phyloP scores from a whole-genome alignment of 2,329 filamentous ascomycete species.

The Curvularia sp. region DNA sequence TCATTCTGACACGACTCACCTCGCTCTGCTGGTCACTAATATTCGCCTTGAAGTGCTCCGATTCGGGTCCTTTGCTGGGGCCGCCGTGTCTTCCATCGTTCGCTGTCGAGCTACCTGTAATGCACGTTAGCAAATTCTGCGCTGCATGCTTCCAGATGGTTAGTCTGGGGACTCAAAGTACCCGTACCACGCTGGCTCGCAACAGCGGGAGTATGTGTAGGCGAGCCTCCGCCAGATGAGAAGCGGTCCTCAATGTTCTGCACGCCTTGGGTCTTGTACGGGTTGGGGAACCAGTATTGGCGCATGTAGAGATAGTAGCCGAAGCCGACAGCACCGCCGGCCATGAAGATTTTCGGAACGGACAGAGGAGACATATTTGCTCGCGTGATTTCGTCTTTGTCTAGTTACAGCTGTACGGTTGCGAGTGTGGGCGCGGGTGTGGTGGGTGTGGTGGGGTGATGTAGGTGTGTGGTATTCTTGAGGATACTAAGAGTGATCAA shows the following conservation, averaged over 20 bases:
- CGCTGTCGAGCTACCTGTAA: slow-evolving; percentile 31
- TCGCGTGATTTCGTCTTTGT: slow-evolving; percentile 6
- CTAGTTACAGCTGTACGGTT: not conserved
- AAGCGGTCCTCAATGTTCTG: slow-evolving; percentile 48
- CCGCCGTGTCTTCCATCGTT: slow-evolving; percentile 36
- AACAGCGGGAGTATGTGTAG: slow-evolving; percentile 42
- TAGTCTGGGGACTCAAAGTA: slow-evolving; percentile 7
- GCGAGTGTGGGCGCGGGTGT: not conserved
- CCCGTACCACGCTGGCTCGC: slow-evolving; percentile 40
- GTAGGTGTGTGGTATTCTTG: slow-evolving; percentile 1
- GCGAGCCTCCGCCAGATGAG: slow-evolving; percentile 41
- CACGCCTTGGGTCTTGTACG: slow-evolving; percentile 47
- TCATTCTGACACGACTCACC: slow-evolving; percentile 21
- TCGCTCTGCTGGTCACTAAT: slow-evolving; percentile 36
- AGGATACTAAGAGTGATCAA: not conserved
- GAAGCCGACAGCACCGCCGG: slow-evolving; percentile 46
- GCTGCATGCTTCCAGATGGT: not conserved
- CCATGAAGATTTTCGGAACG: slow-evolving; percentile 50
- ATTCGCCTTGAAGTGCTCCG: slow-evolving; percentile 38
- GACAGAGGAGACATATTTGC: slow-evolving; percentile 41
- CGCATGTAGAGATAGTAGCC: slow-evolving; percentile 49
- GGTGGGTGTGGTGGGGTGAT: not conserved
- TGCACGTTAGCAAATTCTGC: slow-evolving; percentile 7
- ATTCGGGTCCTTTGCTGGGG: slow-evolving; percentile 38
- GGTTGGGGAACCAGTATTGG: slow-evolving; percentile 50